Conservation (phyloP, 371 early-diverging fungal species). For the Cokeromyces recurvatus region DNA sequence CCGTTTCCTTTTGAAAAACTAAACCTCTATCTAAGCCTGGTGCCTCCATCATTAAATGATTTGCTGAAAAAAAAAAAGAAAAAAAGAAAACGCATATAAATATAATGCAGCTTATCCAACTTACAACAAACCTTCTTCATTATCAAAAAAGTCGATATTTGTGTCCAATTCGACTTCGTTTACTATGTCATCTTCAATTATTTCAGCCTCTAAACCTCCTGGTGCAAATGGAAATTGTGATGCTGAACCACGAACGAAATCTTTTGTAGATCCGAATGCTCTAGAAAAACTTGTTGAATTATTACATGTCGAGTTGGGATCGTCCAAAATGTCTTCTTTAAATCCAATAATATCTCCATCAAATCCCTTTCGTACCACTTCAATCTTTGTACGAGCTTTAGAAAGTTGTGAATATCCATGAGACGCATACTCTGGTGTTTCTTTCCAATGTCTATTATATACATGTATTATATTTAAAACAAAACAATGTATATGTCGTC, state of each 20-base stretch:
- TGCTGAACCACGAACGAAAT: slow-evolving; percentile 74
- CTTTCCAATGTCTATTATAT: slow-evolving; percentile 49
- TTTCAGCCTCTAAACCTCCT: slow-evolving; percentile 56
- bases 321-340: slow-evolving; percentile 32
- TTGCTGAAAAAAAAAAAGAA: too few relatives aligned
- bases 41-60: too few relatives aligned
- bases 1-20: slow-evolving; percentile 29
- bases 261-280: slow-evolving; percentile 54
- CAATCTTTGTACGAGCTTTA: slow-evolving; percentile 39
- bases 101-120: too few relatives aligned
- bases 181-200: slow-evolving; percentile 24
- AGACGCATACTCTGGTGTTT: slow-evolving; percentile 37
- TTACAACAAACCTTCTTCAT: too few relatives aligned
- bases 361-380: slow-evolving; percentile 44
- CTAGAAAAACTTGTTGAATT: slow-evolving; percentile 76
- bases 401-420: slow-evolving; percentile 42
- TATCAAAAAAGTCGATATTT: too few relatives aligned
- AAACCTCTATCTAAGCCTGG: slow-evolving; percentile 68
- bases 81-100: too few relatives aligned
- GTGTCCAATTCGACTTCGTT: slow-evolving; percentile 26
- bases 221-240: slow-evolving; percentile 80
- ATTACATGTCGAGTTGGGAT: slow-evolving; percentile 50
- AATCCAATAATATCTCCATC: slow-evolving; percentile 52
- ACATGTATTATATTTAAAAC: too few relatives aligned
- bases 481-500: background rate